Evolutionary conservation across 495 filamentous ascomycete genomes (phyloP).

Genomic region (Daldinia concentrica): DNA sequence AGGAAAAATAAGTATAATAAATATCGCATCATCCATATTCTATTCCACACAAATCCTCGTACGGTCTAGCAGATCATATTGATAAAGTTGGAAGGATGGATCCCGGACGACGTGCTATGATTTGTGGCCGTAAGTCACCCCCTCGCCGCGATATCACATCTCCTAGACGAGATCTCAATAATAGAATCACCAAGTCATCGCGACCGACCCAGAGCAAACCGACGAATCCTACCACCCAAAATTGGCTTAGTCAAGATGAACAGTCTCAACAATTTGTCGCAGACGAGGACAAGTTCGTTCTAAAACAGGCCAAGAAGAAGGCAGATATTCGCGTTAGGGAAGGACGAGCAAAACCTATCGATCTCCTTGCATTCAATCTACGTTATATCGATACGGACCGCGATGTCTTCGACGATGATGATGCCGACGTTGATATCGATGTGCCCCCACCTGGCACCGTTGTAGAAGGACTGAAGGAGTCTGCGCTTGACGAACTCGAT

Average conservation of each 20-base stretch:
- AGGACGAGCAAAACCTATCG: conserved; percentile 89
- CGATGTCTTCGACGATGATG: conserved; percentile 82
- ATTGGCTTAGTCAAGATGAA: conserved; percentile 67
- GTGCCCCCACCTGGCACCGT: conserved; percentile 84
- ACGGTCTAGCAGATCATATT: neutral
- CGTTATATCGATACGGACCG: conserved; percentile 87
- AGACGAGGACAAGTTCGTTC: conserved; percentile 93
- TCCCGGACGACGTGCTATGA: conserved; percentile 60
- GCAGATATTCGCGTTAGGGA: conserved; percentile 96
- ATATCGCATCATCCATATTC: neutral
- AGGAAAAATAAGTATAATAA: neutral
- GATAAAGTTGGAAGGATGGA: conserved; percentile 49
- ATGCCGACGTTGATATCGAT: conserved; percentile 73
- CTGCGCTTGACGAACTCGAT: conserved; percentile 78
- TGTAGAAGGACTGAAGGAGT: conserved; percentile 76
- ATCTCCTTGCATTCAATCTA: conserved; percentile 92
- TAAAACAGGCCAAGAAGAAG: conserved; percentile 98
- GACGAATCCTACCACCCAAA: conserved; percentile 36
- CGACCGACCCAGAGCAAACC: conserved; percentile 47
- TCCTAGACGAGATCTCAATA: conserved; percentile 55
- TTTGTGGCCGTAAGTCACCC: conserved; percentile 54
- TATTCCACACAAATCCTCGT: neutral
- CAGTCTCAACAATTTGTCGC: conserved; percentile 86
- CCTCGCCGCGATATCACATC: conserved; percentile 55
- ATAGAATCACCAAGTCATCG: conserved; percentile 56